Evolutionary conservation across 106 monocot genomes (phyloP).

Genomic region (Hemerocallis citrina): DNA sequence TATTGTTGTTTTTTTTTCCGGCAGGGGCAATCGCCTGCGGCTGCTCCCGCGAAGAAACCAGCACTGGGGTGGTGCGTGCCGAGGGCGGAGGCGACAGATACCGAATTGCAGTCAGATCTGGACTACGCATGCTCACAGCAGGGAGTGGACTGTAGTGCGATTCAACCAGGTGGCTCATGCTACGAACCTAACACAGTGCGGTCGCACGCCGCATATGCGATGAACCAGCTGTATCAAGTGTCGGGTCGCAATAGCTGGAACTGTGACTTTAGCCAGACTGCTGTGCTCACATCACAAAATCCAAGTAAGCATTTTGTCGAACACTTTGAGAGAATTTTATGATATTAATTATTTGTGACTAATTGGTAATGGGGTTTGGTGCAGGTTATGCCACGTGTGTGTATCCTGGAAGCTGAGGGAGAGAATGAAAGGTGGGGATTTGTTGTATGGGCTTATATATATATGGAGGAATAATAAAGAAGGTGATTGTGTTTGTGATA

Average conservation of each 20-base stretch:
- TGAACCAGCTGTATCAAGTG: slow-evolving; percentile 53
- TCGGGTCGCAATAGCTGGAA: slow-evolving; percentile 28
- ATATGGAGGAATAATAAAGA: too few species aligned
- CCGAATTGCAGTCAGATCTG: slow-evolving; percentile 42
- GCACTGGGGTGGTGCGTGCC: slow-evolving; percentile 42
- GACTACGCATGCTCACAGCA: slow-evolving; percentile 52
- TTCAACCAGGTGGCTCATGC: slow-evolving; percentile 56
- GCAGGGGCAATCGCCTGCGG: neutral
- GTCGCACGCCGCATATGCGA: slow-evolving; percentile 49
- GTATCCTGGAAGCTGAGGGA: too few species aligned
- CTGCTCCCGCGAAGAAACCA: neutral
- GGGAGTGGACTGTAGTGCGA: slow-evolving; percentile 44
- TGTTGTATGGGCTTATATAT: too few species aligned
- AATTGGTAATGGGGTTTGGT: too few species aligned
- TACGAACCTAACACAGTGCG: slow-evolving; percentile 46
- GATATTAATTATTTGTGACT: too few species aligned
- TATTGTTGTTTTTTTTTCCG: too few species aligned
- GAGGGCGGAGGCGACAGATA: slow-evolving; percentile 22
- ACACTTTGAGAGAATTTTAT: too few species aligned
- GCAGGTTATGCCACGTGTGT: too few species aligned
- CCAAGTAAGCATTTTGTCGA: slow-evolving; percentile 43
- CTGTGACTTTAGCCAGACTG: slow-evolving; percentile 50
- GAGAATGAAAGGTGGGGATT: too few species aligned
- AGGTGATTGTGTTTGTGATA: too few species aligned
- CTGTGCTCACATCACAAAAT: slow-evolving; percentile 37